These are phyloP conservation scores for Blastocystis hominis DNA, from an alignment of 352 stramenopile genomes.

Conservation along the genomic window DNA sequence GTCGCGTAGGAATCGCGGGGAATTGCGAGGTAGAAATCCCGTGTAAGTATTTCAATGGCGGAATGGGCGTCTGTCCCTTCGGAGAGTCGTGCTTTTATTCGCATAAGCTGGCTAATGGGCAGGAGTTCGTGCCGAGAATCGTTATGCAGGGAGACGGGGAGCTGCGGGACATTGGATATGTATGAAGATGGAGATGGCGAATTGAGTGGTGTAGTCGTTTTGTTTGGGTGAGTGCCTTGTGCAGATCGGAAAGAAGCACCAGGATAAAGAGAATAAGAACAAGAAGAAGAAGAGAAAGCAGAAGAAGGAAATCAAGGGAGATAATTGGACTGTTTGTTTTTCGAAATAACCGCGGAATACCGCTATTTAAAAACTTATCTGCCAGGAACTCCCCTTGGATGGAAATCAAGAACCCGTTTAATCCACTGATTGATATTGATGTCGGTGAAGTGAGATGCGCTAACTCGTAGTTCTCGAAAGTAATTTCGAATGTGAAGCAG, in stretches of 20 bases:
- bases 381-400: not conserved
- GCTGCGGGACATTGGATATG: conserved; percentile 45
- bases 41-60: conserved; percentile 53
- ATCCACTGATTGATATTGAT: not conserved
- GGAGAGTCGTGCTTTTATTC: conserved; percentile 47
- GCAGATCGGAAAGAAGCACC: not conserved
- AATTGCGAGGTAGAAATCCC: conserved; percentile 28
- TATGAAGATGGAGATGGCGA: not conserved
- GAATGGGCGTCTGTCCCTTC: conserved; percentile 39
- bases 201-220: not conserved
- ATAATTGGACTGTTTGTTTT: conserved; percentile 53
- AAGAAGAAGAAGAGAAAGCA: conserved; percentile 1
- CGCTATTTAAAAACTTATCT: not conserved
- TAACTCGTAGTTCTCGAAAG: not conserved
- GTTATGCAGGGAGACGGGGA: conserved; percentile 37
- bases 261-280: not conserved
- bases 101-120: conserved; percentile 13
- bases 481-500: not conserved
- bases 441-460: not conserved
- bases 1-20: not conserved
- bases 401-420: not conserved
- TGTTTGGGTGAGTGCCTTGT: conserved; percentile 1
- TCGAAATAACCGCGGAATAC: not conserved
- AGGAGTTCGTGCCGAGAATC: conserved; percentile 10
- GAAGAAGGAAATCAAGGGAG: conserved; percentile 22